Evolutionary conservation across 192 early-diverging fungal species (phyloP).

Genomic region (Phycomyces blakesleeanus): DNA sequence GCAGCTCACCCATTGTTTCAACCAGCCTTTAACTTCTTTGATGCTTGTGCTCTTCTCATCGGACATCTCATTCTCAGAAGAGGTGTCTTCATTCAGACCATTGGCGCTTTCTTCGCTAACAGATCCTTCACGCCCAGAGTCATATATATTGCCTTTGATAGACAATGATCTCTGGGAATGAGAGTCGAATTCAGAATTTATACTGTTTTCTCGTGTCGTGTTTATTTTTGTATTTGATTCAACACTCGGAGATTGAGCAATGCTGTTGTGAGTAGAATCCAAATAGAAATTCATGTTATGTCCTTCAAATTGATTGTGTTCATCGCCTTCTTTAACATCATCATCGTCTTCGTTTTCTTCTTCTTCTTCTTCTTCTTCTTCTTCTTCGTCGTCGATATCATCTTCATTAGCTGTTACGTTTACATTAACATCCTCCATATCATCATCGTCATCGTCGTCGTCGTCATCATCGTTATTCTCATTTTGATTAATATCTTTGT

Average conservation of each 20-base stretch:
- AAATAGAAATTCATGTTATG: neutral
- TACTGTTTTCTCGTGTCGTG: too few species aligned
- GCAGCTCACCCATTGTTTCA: slow-evolving; percentile 3
- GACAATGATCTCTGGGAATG: too few species aligned
- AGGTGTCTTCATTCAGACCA: neutral
- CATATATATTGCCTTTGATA: too few species aligned
- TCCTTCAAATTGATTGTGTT: neutral
- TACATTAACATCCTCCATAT: neutral
- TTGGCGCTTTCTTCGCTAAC: too few species aligned
- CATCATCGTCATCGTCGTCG: neutral
- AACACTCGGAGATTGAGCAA: neutral
- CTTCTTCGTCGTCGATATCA: neutral
- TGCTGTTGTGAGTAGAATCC: neutral
- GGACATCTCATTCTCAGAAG: neutral
- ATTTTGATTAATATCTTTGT: neutral
- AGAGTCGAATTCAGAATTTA: too few species aligned
- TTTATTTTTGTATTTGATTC: too few species aligned
- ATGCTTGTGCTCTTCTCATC: neutral
- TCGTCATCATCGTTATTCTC: neutral
- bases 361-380: neutral
- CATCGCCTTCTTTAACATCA: neutral
- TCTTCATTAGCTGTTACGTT: neutral
- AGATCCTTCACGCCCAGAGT: too few species aligned
- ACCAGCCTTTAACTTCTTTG: neutral
- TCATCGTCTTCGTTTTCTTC: neutral